Evolutionary conservation across 2,329 filamentous ascomycete genomes (phyloP), one percentile per base, ranked within the genome.

Genomic region (Aspergillus oerlinghausenensis): DNA sequence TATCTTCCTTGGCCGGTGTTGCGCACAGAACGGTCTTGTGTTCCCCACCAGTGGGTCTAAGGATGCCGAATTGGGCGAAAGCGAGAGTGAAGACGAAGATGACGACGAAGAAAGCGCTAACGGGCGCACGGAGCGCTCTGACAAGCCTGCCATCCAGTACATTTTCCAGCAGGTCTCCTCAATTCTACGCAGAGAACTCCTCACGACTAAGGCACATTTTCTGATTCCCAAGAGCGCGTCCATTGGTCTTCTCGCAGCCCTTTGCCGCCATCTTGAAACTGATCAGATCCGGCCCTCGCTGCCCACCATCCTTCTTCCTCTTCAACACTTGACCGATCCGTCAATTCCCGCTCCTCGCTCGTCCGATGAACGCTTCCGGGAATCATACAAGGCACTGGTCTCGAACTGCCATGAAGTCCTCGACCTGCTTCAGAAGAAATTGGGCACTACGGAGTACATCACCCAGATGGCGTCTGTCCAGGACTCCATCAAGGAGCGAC

Each of bases 261-360:
- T 96, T 11, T 83, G 84, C 63, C 82, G 81, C 52, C 84, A 85
- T 45, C 79, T 90, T 1, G 77, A 86, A 0, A 68, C 76, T 1
- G 75, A 81, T 2, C 78, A 84, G 3, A 79, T 93, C 8, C 70
- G 77, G 1, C 81, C 85, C 0, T 88, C 86, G 1, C 79, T 95
- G 19, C 83, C 86, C 61, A 79, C 79, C 26, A 79, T 89, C 48
- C 79, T 90, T 1, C 77, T 84, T 4, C 87, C 88, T 0, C 82
- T 97, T 5, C 87, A 93, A 69, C 90, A 94, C 69, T 79, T 99
- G 40, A 95, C 92, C 0, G 92, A 97, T 70, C 81, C 88, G 1
- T 84, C 84, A 1, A 91, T 93, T 51, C 84, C 88, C 0, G 77
- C 83, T 14, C 89, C 90, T 0, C 86, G 85, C 61, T 89, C 88